Conservation (phyloP, 139 green algal species). For the Chlamydomonas schloesseri region DNA sequence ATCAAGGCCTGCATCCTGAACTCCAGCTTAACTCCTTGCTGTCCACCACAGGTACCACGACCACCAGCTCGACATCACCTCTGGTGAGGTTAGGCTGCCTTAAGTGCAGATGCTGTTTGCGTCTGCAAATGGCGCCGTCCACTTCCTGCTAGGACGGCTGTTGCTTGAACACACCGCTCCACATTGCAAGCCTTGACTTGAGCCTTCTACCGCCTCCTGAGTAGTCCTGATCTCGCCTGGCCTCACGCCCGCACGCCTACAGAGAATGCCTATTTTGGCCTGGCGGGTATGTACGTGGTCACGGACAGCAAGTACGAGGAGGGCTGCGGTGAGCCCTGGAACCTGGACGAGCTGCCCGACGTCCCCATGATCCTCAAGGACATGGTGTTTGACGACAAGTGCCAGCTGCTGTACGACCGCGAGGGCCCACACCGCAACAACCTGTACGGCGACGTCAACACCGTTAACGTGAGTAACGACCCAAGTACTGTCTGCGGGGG, state of each 20-base stretch:
- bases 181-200: too few relatives aligned
- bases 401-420: not conserved
- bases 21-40: too few relatives aligned
- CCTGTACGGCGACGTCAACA: not conserved
- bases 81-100: not conserved
- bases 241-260: too few relatives aligned
- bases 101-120: not conserved
- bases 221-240: too few relatives aligned
- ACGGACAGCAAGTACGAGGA: not conserved
- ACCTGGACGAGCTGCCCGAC: conserved; percentile 9
- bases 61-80: conserved; percentile 21
- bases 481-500: too few relatives aligned
- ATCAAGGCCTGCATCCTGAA: too few relatives aligned
- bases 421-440: not conserved
- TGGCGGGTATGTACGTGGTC: conserved; percentile 6
- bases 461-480: conserved; percentile 1
- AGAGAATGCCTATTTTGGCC: not conserved
- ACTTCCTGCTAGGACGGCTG: too few relatives aligned
- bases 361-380: not conserved
- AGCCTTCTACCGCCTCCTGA: too few relatives aligned
- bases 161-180: too few relatives aligned
- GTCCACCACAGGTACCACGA: too few relatives aligned
- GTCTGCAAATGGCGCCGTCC: too few relatives aligned
- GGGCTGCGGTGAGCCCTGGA: conserved; percentile 24
- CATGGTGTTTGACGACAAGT: not conserved